phyloP scores from a whole-genome alignment of 2,329 filamentous ascomycete genomes.

The Hypomyces rosellus region DNA sequence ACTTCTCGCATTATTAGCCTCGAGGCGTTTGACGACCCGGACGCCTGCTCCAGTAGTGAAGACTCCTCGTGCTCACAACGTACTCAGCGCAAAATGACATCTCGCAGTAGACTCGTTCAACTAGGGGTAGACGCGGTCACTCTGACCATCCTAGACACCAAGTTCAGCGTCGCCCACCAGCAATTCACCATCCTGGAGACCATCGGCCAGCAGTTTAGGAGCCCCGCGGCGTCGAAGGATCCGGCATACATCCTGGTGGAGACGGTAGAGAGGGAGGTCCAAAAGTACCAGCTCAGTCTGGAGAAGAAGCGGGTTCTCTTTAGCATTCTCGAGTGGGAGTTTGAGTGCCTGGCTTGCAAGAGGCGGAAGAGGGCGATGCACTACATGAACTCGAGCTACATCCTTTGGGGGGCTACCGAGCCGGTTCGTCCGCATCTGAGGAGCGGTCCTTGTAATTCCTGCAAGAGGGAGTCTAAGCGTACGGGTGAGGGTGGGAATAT shows the following conservation, averaged over 20 bases:
- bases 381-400: background rate
- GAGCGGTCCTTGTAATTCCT: slow-evolving; percentile 3
- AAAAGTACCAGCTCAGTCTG: background rate
- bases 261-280: background rate
- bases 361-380: background rate
- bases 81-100: background rate
- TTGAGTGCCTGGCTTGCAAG: slow-evolving; percentile 5
- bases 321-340: slow-evolving; percentile 1
- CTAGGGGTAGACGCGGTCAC: background rate
- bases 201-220: background rate
- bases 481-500: background rate
- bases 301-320: background rate
- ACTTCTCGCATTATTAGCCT: background rate
- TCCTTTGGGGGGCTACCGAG: background rate
- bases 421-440: background rate
- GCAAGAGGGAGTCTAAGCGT: background rate
- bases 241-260: background rate
- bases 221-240: background rate
- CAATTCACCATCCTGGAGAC: background rate
- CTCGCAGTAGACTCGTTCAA: background rate
- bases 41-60: background rate
- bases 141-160: background rate
- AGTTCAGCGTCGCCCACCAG: background rate
- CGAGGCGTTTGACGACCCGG: background rate
- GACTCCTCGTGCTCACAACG: background rate